Percentiles rank a stretch among this genome's conserved stretches.
These are phyloP conservation scores for Malassezia cuniculi DNA, from an alignment of 1,284 basidiomycete genomes.

Conservation along the genomic window DNA sequence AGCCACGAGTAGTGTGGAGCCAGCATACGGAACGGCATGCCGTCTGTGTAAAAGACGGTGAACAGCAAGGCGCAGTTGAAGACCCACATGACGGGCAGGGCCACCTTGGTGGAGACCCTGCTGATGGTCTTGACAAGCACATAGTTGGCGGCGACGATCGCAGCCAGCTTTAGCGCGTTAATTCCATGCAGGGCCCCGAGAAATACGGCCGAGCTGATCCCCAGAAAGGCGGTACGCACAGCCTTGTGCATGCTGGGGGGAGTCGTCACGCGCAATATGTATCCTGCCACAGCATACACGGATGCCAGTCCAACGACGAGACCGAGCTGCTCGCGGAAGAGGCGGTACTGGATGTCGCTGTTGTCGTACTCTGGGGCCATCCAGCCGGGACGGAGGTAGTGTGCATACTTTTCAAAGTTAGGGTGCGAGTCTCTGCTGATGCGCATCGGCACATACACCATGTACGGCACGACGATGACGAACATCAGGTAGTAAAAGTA, in stretches of 20 bases:
- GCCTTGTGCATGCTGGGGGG: too few relatives aligned
- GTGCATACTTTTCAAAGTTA: slow-evolving; percentile 58
- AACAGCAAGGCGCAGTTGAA: slow-evolving; percentile 68
- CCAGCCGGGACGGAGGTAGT: slow-evolving; percentile 54
- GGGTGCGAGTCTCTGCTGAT: slow-evolving; percentile 61
- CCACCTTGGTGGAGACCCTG: too few relatives aligned
- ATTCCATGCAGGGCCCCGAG: slow-evolving; percentile 70
- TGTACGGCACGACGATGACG: slow-evolving; percentile 56
- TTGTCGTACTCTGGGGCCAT: slow-evolving; percentile 46
- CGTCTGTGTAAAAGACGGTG: slow-evolving; percentile 53
- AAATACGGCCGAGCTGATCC: slow-evolving; percentile 56
- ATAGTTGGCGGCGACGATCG: slow-evolving; percentile 63
- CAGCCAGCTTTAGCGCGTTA: slow-evolving; percentile 65
- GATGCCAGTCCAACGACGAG: slow-evolving; percentile 33
- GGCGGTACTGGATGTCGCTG: slow-evolving; percentile 47
- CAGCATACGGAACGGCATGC: slow-evolving; percentile 59
- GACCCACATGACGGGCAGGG: slow-evolving; percentile 49
- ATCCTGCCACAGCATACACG: slow-evolving; percentile 26
- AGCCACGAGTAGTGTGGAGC: slow-evolving; percentile 53
- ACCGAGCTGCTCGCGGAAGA: slow-evolving; percentile 43
- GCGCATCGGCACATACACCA: slow-evolving; percentile 67
- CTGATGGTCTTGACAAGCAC: slow-evolving; percentile 48
- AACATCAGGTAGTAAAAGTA: slow-evolving; percentile 60
- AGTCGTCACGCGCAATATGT: too few relatives aligned
- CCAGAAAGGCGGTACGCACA: slow-evolving; percentile 45